Evolutionary conservation across 495 filamentous ascomycete genomes (phyloP), one percentile per base, ranked within the genome.

Genomic region (Aspergillus bridgeri): DNA sequence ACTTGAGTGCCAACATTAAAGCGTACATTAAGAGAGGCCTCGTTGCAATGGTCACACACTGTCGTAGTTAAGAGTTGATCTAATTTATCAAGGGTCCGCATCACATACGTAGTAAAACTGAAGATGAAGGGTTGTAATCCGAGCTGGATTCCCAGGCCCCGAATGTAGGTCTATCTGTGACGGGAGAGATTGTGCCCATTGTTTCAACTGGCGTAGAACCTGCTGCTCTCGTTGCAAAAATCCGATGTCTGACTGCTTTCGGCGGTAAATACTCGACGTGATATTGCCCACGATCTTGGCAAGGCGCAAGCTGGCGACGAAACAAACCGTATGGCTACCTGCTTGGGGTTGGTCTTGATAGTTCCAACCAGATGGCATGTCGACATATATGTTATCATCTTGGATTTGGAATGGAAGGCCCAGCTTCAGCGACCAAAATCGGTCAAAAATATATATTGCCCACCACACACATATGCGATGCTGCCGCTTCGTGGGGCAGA

Each of bases 391-490:
- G 38, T 73, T 68, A 2, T 68, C 67, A 22, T 75, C 70, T 3
- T 54, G 47, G 20, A 75, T 67, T 9, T 69, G 60, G 8, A 64
- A 44, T 1, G 72, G 70, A 52, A 65, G 69, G 2, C 70, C 72
- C 9, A 65, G 58, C 42, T 70, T 73, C 0, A 68, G 66, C 5
- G 65, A 61, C 33, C 60, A 73, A 62, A 73, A 70, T 25, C 72
- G 61, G 53, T 75, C 72, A 18, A 69, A 69, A 2, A 69, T 63
- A 50, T 75, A 75, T 0, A 68, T 64, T 21, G 65, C 61, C 69
- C 69, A 70, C 65, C 65, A 72, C 3, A 72, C 53, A 6, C 69
- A 64, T 13, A 60, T 64, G 1, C 72, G 61, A 49, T 75, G 70
- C 44, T 75, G 54, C 11, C 70, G 65, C 7, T 64, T 60, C 3